A percentile compares a stretch with the other conserved stretches of the same genome.
phyloP scores from a whole-genome alignment of 495 filamentous ascomycete genomes.

The Neurospora africana region DNA sequence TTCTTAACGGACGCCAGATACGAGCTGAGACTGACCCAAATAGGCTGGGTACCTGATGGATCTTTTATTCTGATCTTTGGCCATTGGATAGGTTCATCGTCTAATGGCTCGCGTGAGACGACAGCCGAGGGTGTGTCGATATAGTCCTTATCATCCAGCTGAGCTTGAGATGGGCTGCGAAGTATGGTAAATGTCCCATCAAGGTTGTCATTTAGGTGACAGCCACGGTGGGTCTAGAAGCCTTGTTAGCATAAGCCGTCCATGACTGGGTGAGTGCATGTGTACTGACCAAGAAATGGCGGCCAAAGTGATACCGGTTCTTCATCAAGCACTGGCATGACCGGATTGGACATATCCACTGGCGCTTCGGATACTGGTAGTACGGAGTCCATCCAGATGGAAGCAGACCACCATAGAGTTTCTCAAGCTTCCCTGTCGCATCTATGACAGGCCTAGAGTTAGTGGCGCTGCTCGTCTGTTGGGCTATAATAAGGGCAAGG shows the following conservation, averaged over 20 bases:
- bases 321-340: background rate
- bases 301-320: background rate
- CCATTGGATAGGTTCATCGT: background rate
- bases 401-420: conserved; percentile 10
- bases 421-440: conserved; percentile 1
- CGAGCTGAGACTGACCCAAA: background rate
- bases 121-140: background rate
- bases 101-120: background rate
- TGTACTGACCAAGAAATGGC: background rate
- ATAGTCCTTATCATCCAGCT: background rate
- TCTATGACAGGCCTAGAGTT: background rate
- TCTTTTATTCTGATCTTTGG: background rate
- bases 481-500: background rate
- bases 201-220: background rate
- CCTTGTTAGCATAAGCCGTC: background rate
- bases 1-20: background rate
- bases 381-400: conserved; percentile 9
- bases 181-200: background rate
- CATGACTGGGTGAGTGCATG: background rate
- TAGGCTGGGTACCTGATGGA: background rate
- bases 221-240: background rate
- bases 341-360: conserved; percentile 2
- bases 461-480: background rate
- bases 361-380: background rate
- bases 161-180: background rate